A percentile compares a stretch with the other conserved stretches of the same genome.
Evolutionary conservation across 225 moss, liverwort and hornwort species (phyloP).

Genomic region (Marchantia polymorpha): DNA sequence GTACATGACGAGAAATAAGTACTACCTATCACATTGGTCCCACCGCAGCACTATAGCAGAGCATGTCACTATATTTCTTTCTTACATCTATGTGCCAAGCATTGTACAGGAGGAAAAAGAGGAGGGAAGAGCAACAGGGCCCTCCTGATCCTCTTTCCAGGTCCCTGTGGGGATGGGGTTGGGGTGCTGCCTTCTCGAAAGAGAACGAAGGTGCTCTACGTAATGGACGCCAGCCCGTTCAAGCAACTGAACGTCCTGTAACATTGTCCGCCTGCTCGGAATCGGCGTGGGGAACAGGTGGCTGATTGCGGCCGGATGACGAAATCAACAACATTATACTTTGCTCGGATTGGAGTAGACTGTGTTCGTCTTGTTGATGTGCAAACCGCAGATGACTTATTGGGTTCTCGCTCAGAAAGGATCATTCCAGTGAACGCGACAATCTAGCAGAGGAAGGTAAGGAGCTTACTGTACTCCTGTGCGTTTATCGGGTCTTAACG

Average conservation of each 20-base stretch:
- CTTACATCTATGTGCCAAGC: neutral
- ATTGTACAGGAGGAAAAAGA: slow-evolving; percentile 10
- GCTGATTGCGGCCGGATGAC: neutral
- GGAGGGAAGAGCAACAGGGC: neutral
- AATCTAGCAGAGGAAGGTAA: too few relatives aligned
- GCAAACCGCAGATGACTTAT: too few relatives aligned
- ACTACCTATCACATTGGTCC: neutral
- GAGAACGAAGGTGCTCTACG: slow-evolving; percentile 43
- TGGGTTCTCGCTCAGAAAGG: too few relatives aligned
- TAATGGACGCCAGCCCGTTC: slow-evolving; percentile 20
- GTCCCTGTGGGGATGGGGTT: slow-evolving; percentile 52
- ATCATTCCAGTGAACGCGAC: too few relatives aligned
- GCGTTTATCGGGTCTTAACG: too few relatives aligned
- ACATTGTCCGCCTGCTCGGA: slow-evolving; percentile 34
- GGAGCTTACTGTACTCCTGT: too few relatives aligned
- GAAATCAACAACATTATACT: too few relatives aligned
- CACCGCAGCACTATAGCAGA: neutral
- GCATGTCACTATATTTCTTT: neutral
- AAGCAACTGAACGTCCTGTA: slow-evolving; percentile 10
- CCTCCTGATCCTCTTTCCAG: neutral
- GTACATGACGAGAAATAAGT: neutral
- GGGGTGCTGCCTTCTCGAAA: slow-evolving; percentile 47
- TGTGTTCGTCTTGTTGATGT: too few relatives aligned
- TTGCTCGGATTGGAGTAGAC: too few relatives aligned
- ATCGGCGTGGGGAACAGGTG: slow-evolving; percentile 39